These are phyloP conservation scores for Amorphotheca resinae DNA, from an alignment of 495 filamentous ascomycete species.

Conservation along the genomic window DNA sequence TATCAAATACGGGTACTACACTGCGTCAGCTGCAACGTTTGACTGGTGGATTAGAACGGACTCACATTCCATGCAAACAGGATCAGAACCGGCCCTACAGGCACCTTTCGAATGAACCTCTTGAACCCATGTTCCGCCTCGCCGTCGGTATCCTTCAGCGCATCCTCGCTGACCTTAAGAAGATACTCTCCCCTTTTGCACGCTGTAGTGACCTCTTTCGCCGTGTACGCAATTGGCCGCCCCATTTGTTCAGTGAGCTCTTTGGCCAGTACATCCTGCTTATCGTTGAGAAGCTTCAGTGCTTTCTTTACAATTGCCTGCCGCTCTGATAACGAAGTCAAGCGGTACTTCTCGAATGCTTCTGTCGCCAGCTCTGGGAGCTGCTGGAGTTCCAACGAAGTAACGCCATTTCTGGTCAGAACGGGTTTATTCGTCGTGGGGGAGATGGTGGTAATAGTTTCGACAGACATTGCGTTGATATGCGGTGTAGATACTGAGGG, in stretches of 20 bases:
- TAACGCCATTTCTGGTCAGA: conserved; percentile 59
- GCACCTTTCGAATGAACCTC: conserved; percentile 74
- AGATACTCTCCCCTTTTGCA: conserved; percentile 71
- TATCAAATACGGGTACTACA: conserved; percentile 83
- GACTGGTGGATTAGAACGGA: conserved; percentile 14
- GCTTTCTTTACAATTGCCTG: conserved; percentile 69
- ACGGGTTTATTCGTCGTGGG: conserved; percentile 72
- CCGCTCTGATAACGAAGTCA: conserved; percentile 50
- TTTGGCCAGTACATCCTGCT: conserved; percentile 65
- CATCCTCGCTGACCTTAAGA: conserved; percentile 62
- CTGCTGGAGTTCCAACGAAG: conserved; percentile 47
- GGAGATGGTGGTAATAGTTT: conserved; percentile 80
- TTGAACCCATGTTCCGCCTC: conserved; percentile 78
- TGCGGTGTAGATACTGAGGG: neutral
- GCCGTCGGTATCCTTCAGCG: conserved; percentile 59
- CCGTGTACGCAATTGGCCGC: conserved; percentile 73
- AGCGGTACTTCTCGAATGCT: conserved; percentile 59
- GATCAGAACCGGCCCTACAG: conserved; percentile 71
- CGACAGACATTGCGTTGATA: conserved; percentile 48
- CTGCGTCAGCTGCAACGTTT: neutral
- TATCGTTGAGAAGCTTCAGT: conserved; percentile 49
- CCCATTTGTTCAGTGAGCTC: conserved; percentile 94
- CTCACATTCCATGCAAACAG: conserved; percentile 93
- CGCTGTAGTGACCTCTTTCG: conserved; percentile 70
- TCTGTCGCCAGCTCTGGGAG: conserved; percentile 53